Evolutionary conservation across 176 grass and related monocot genomes (phyloP).

Genomic region (Alloteropsis semialata): DNA sequence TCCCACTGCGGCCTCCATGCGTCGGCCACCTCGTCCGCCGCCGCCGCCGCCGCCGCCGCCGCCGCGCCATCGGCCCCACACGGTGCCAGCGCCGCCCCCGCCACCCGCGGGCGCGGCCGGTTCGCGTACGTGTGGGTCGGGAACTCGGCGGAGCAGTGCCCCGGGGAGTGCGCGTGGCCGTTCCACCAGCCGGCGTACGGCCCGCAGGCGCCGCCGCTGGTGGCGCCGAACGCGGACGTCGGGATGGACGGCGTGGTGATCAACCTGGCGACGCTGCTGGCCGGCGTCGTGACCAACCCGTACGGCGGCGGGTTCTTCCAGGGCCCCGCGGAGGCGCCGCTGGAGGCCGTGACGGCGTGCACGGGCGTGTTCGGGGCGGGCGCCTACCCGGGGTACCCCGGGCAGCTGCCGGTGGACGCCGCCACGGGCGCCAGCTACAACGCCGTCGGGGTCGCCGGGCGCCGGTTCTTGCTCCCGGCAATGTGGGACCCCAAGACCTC

Average conservation of each 20-base stretch:
- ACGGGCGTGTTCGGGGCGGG: constrained; percentile 56
- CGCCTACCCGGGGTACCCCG: constrained; percentile 62
- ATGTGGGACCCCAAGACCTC: constrained; percentile 79
- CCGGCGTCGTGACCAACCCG: constrained; percentile 56
- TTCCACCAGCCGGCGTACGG: constrained; percentile 73
- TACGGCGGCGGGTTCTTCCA: constrained; percentile 68
- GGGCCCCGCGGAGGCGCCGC: constrained; percentile 55
- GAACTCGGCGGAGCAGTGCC: constrained; percentile 55
- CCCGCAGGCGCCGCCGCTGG: constrained; percentile 52
- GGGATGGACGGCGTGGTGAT: constrained; percentile 72
- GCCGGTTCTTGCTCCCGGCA: constrained; percentile 58
- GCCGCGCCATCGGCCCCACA: background rate
- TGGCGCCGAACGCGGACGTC: constrained; percentile 60
- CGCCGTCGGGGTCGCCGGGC: constrained; percentile 37
- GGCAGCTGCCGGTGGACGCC: constrained; percentile 46
- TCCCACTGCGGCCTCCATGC: constrained; percentile 71
- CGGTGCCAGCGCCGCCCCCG: background rate
- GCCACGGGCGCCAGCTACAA: constrained; percentile 62
- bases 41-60: background rate
- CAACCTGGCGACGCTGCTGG: constrained; percentile 63
- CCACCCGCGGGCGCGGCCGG: constrained; percentile 1
- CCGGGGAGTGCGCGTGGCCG: constrained; percentile 68
- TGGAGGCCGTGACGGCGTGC: constrained; percentile 72
- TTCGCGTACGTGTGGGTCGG: constrained; percentile 67
- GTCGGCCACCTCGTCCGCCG: constrained; percentile 29